Evolutionary conservation across 73 alveolate species (phyloP), one percentile per base, ranked within the genome.

Genomic region (Stentor coeruleus): DNA sequence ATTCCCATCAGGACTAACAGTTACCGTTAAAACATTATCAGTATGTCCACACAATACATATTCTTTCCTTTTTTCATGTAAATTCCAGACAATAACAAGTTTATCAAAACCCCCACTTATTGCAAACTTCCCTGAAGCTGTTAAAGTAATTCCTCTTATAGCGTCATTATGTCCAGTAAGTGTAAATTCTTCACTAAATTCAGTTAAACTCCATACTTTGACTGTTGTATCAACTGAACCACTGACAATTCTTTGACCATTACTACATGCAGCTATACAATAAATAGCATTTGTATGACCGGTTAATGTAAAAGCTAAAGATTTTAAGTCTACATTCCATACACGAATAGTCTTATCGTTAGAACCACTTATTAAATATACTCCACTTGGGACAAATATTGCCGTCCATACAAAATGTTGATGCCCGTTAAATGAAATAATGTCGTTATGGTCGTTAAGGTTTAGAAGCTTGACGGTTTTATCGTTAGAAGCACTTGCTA

Each of bases 281-380:
- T 91, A 86, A 60, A 96, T 95, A 92, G 94, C 99, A 88, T 91
- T 93, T 57, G 95, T 85, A 97, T 96, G 99, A 75, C 97, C 96
- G 77, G 87, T 91, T 93, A 96, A 96, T 60, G 94, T 85, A 89
- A 82, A 79, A 41, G 91, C 90, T 81, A 97, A 88, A 79, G 83
- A 58, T 26, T 93, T 94, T 82, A 94, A 84, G 81, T 91, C 88
- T 84, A 96, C 59, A 91, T 96, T 99, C 99, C 99, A 96, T 74
- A 96, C 91, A 58, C 99, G 86, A 92, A 95, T 91, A 82, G 99
- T 96, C 87, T 91, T 93, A 92, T 96, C 99, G 99, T 99, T 94
- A 3, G 98, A 90, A 40, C 96, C 98, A n/a, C n/a, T n/a, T n/a
- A n/a, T n/a, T n/a, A n/a, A n/a, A n/a, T n/a, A n/a, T n/a, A n/a